These are phyloP conservation scores for Adansonia gregorii DNA, from an alignment of 441 rosid species.

Conservation along the genomic window DNA sequence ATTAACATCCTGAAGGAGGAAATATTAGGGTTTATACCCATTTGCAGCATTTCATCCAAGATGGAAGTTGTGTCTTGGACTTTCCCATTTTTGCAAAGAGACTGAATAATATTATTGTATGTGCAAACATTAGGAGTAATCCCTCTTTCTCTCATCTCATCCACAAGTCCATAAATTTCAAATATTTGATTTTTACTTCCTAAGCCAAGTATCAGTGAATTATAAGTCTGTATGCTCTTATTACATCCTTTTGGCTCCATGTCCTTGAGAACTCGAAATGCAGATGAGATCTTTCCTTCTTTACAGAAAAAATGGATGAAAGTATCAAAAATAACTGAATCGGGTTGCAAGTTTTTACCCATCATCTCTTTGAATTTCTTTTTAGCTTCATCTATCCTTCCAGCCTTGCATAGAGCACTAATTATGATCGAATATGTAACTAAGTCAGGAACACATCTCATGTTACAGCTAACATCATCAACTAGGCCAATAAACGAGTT, in stretches of 20 bases:
- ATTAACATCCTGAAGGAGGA: constrained; percentile 71
- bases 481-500: constrained; percentile 73
- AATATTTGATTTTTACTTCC: constrained; percentile 81
- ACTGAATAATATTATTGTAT: constrained; percentile 71
- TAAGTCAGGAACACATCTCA: constrained; percentile 75
- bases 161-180: constrained; percentile 86
- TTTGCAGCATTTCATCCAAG: constrained; percentile 86
- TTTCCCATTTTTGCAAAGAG: constrained; percentile 82
- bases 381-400: constrained; percentile 83
- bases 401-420: constrained; percentile 76
- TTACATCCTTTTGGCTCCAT: constrained; percentile 90
- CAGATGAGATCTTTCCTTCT: constrained; percentile 87
- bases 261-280: constrained; percentile 92
- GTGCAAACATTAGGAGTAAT: constrained; percentile 78
- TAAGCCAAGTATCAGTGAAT: constrained; percentile 79
- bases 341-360: constrained; percentile 73
- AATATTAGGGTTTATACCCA: constrained; percentile 69
- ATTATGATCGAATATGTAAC: constrained; percentile 79
- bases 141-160: constrained; percentile 93
- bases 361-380: constrained; percentile 77
- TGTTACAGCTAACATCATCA: constrained; percentile 58
- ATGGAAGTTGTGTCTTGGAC: constrained; percentile 73
- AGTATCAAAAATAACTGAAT: constrained; percentile 68
- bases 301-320: constrained; percentile 80
- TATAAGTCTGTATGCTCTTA: constrained; percentile 81